These are phyloP conservation scores for Dendryphion nanum DNA, from an alignment of 2,329 filamentous ascomycete species.

Conservation along the genomic window DNA sequence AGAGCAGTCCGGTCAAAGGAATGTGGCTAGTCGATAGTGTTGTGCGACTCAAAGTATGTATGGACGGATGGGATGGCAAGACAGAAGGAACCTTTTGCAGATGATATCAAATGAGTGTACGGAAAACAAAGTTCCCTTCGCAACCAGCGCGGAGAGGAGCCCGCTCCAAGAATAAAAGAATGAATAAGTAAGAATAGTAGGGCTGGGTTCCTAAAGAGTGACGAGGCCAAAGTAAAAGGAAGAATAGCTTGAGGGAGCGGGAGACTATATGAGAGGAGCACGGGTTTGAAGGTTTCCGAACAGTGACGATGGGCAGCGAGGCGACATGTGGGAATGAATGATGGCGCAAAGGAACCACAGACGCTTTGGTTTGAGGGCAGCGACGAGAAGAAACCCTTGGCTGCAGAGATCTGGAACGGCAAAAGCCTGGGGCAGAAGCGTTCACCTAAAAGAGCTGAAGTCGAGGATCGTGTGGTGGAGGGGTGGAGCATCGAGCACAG, in stretches of 20 bases:
- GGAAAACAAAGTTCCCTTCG: slow-evolving; percentile 36
- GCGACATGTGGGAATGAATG: slow-evolving; percentile 30
- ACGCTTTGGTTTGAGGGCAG: slow-evolving; percentile 38
- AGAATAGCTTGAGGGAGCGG: slow-evolving; percentile 27
- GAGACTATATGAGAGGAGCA: slow-evolving; percentile 36
- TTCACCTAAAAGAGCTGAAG: slow-evolving; percentile 37
- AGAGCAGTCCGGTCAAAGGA: slow-evolving; percentile 29
- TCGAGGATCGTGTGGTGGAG: slow-evolving; percentile 27
- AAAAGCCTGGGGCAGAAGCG: slow-evolving; percentile 35
- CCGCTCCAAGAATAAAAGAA: slow-evolving; percentile 35
- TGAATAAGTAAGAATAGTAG: slow-evolving; percentile 28
- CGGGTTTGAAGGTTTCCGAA: slow-evolving; percentile 32
- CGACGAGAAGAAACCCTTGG: slow-evolving; percentile 41
- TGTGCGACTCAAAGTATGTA: slow-evolving; percentile 25
- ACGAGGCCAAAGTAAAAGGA: slow-evolving; percentile 39
- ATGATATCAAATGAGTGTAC: slow-evolving; percentile 37
- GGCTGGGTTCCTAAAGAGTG: slow-evolving; percentile 37
- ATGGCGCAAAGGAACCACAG: slow-evolving; percentile 38
- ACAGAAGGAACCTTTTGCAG: slow-evolving; percentile 21
- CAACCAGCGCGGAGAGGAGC: slow-evolving; percentile 41
- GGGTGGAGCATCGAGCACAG: slow-evolving; percentile 29
- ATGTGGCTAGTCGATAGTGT: slow-evolving; percentile 35
- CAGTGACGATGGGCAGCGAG: slow-evolving; percentile 27
- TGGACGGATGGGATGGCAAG: slow-evolving; percentile 17
- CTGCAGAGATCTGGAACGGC: slow-evolving; percentile 42